These are phyloP conservation scores for Coniochaeta sp. DNA, from an alignment of 2,329 filamentous ascomycete species.

Conservation along the genomic window DNA sequence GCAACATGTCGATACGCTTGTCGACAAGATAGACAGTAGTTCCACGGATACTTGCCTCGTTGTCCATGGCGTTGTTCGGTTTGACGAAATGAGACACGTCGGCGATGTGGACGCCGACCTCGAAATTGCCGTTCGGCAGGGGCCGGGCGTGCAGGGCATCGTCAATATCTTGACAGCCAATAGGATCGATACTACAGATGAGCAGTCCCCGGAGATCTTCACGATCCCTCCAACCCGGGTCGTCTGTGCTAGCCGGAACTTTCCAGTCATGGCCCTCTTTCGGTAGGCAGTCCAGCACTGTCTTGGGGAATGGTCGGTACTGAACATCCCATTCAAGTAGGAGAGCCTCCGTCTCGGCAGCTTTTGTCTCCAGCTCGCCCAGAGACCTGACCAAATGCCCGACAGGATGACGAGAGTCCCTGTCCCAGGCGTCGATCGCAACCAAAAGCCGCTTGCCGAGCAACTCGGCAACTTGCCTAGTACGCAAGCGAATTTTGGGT, in stretches of 20 bases:
- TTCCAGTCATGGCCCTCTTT: slow-evolving; percentile 89
- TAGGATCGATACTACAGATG: slow-evolving; percentile 95
- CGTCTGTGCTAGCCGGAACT: slow-evolving; percentile 70
- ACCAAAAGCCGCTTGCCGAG: slow-evolving; percentile 87
- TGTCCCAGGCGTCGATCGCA: slow-evolving; percentile 91
- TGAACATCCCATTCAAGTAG: slow-evolving; percentile 95
- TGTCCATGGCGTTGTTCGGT: slow-evolving; percentile 94
- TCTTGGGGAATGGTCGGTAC: slow-evolving; percentile 93
- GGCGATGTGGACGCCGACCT: slow-evolving; percentile 96
- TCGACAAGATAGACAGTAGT: slow-evolving; percentile 97
- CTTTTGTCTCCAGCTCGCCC: slow-evolving; percentile 91
- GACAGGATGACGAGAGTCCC: slow-evolving; percentile 84
- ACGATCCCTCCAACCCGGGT: slow-evolving; percentile 81
- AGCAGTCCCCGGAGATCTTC: slow-evolving; percentile 78
- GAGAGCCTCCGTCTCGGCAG: slow-evolving; percentile 93
- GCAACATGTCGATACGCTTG: slow-evolving; percentile 99
- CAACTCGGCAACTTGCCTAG: slow-evolving; percentile 81
- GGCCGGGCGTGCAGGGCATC: slow-evolving; percentile 85
- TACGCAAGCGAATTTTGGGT: slow-evolving; percentile 90
- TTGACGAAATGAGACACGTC: slow-evolving; percentile 99
- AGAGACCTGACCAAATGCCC: slow-evolving; percentile 92
- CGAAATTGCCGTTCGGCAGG: slow-evolving; percentile 86
- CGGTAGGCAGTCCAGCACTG: slow-evolving; percentile 88
- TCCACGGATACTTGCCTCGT: slow-evolving; percentile 85
- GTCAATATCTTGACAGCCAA: slow-evolving; percentile 96